These are phyloP conservation scores for Arthrobotrys sinensis DNA, from an alignment of 2,329 filamentous ascomycete species.

Conservation along the genomic window DNA sequence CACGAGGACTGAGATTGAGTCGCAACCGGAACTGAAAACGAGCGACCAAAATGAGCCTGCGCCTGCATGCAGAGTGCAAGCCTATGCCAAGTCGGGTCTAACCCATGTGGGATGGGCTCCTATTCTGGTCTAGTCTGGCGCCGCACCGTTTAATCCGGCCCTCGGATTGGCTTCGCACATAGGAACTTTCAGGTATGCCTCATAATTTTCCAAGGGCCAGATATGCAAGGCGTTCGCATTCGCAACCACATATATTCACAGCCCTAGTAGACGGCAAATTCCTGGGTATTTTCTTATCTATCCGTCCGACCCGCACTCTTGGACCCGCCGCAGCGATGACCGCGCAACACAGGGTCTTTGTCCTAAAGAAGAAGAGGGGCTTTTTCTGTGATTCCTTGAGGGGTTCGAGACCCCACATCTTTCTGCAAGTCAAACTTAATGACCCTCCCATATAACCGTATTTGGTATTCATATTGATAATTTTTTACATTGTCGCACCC, in stretches of 20 bases:
- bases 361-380: neutral
- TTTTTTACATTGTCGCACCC: too few relatives aligned
- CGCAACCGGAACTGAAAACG: too few relatives aligned
- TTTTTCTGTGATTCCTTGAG: slow-evolving; percentile 1
- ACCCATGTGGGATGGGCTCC: neutral
- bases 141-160: slow-evolving; percentile 3
- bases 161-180: slow-evolving; percentile 9
- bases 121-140: slow-evolving; percentile 4
- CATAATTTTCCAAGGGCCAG: too few relatives aligned
- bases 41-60: too few relatives aligned
- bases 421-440: neutral
- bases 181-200: neutral
- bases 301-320: slow-evolving; percentile 5
- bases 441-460: slow-evolving; percentile 6
- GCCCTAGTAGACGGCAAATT: neutral
- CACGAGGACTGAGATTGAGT: slow-evolving; percentile 3
- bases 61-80: slow-evolving; percentile 12
- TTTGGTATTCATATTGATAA: slow-evolving; percentile 2
- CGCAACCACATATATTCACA: neutral
- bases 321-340: too few relatives aligned
- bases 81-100: neutral
- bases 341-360: slow-evolving; percentile 2
- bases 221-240: neutral
- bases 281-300: neutral
- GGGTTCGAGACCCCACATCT: slow-evolving; percentile 8